Conservation (phyloP, 352 stramenopile species). For the Paralagenidium karlingii region DNA sequence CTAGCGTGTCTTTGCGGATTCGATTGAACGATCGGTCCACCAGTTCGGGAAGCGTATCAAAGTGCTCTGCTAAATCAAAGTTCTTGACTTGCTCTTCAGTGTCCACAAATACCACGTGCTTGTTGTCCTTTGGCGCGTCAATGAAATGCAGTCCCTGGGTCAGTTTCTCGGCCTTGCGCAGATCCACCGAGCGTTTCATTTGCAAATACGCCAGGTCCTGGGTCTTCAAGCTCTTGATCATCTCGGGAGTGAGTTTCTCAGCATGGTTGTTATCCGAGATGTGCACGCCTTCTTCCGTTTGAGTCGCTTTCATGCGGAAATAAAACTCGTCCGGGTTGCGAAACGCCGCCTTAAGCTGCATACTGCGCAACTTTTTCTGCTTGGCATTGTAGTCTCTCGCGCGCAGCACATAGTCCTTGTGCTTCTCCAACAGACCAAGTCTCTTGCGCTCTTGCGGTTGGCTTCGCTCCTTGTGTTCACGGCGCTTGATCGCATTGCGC, state of each 20-base stretch:
- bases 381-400: conserved; percentile 95
- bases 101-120: conserved; percentile 93
- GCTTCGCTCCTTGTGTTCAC: conserved; percentile 97
- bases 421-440: conserved; percentile 96
- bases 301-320: conserved; percentile 89
- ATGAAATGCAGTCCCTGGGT: conserved; percentile 67
- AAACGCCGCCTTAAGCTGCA: conserved; percentile 89
- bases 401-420: conserved; percentile 96
- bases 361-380: conserved; percentile 72
- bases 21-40: conserved; percentile 63
- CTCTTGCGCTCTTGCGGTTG: conserved; percentile 88
- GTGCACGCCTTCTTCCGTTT: conserved; percentile 69
- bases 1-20: conserved; percentile 39
- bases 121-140: conserved; percentile 66
- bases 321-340: conserved; percentile 99
- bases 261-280: conserved; percentile 61
- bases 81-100: conserved; percentile 43
- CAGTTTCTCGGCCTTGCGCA: conserved; percentile 72
- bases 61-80: conserved; percentile 89
- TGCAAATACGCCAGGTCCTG: conserved; percentile 94
- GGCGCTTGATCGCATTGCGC: conserved; percentile 97
- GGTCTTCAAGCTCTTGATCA: conserved; percentile 88
- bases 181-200: conserved; percentile 72
- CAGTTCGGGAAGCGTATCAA: conserved; percentile 77
- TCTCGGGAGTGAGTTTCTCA: conserved; percentile 54